Conservation (phyloP, 2,329 filamentous ascomycete genomes). For the Cercospora sp. region DNA sequence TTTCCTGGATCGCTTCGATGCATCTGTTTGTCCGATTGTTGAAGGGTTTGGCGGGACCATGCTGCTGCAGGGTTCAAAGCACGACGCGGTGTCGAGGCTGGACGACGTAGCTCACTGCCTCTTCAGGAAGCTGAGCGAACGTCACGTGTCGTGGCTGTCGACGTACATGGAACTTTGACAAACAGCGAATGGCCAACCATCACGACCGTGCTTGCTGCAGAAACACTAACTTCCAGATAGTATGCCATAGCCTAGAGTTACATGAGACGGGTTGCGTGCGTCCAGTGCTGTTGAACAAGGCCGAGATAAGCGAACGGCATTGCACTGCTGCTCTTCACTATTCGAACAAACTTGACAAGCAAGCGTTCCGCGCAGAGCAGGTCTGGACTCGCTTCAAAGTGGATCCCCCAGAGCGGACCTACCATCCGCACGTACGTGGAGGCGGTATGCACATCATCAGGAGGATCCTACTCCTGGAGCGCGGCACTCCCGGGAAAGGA, state of each 20-base stretch:
- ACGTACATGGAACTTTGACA: not conserved
- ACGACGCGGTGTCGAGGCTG: not conserved
- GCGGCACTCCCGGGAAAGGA: not conserved
- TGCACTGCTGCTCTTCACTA: not conserved
- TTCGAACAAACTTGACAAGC: not conserved
- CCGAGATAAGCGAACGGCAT: not conserved
- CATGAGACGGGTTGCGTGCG: not conserved
- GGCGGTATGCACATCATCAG: conserved; percentile 5
- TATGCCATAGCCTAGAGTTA: not conserved
- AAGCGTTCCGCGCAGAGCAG: not conserved
- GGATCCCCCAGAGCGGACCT: not conserved
- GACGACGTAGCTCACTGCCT: not conserved
- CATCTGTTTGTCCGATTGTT: not conserved
- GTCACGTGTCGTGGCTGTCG: not conserved
- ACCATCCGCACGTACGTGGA: not conserved
- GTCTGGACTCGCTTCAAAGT: not conserved
- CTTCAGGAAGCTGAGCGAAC: not conserved
- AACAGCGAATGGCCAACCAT: not conserved
- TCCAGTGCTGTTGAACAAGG: not conserved
- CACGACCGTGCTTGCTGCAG: not conserved
- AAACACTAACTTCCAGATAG: not conserved
- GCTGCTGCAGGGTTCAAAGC: not conserved
- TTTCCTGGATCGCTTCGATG: not conserved
- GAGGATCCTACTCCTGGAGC: not conserved
- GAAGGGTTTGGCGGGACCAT: not conserved